These are phyloP conservation scores for Pisolithus orientalis DNA, from an alignment of 768 basidiomycete genomes.

Conservation along the genomic window DNA sequence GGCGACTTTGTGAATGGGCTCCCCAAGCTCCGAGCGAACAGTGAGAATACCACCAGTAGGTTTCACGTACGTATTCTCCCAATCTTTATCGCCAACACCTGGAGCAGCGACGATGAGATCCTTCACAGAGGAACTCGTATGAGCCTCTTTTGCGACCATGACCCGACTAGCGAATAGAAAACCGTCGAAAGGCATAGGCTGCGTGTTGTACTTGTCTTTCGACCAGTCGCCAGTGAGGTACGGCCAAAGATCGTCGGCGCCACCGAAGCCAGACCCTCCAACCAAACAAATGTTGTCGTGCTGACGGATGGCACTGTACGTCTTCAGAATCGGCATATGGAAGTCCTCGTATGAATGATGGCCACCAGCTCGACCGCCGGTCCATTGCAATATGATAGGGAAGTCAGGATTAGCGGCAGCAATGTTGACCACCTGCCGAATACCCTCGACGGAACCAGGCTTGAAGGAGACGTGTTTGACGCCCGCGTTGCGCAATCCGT, in stretches of 20 bases:
- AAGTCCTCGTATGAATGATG: constrained; percentile 99
- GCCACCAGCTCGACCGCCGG: constrained; percentile 96
- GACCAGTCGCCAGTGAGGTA: constrained; percentile 98
- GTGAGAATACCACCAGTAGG: constrained; percentile 96
- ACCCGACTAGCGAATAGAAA: constrained; percentile 95
- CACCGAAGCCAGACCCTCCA: constrained; percentile 94
- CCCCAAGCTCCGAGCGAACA: constrained; percentile 94
- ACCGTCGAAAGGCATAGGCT: constrained; percentile 98
- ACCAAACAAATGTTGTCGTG: constrained; percentile 86
- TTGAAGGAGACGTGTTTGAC: constrained; percentile 98
- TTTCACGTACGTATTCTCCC: constrained; percentile 93
- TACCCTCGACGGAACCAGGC: constrained; percentile 96
- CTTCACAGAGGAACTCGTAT: constrained; percentile 92
- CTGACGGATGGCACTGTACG: constrained; percentile 86
- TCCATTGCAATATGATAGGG: constrained; percentile 98
- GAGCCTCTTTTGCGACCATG: constrained; percentile 98
- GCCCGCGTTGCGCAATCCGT: constrained; percentile 69
- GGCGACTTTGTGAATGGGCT: constrained; percentile 99
- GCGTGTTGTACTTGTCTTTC: constrained; percentile 66
- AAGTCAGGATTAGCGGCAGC: constrained; percentile 91
- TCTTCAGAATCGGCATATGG: constrained; percentile 90
- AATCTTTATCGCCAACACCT: constrained; percentile 85
- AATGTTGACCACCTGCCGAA: constrained; percentile 95
- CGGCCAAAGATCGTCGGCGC: constrained; percentile 92
- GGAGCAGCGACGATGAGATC: constrained; percentile 91